Evolutionary conservation across 345 rosid genomes (phyloP), one percentile per base, ranked within the genome.

Genomic region (Euclidium syriacum): DNA sequence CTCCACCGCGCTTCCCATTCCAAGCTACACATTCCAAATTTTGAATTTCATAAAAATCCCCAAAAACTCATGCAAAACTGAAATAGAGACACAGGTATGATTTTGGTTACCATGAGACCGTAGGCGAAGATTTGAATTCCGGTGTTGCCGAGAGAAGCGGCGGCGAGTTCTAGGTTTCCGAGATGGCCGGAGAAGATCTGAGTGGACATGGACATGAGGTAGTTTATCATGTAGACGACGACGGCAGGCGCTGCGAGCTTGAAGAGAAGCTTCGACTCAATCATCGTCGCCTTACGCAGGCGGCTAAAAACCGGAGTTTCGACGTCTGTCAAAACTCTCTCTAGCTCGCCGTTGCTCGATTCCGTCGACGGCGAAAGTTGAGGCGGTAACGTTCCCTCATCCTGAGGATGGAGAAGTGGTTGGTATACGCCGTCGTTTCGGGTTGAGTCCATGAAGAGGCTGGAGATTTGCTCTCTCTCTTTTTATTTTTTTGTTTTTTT

Each of bases 1-100:
- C 71, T 84, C 90, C 58, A 82, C 90, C 7, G 87, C 90, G 47
- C 90, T 84, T 32, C 95, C 90, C 94, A 78, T 81, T 2, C 81
- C 83, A 58, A 74, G 32, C 79, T 81, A 64, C 2, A 1, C 12
- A 43, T 32, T 15, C 9, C 14, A 58, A 60, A 5, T 6, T 34
- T 16, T 16, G 1, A 25, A 25, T 12, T n/a, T 3, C 24, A n/a
- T n/a, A 43, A 43, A 20, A 43, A 18, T 19, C 6, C 8, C 1
- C 3, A 44, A 36, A 38, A 38, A 15, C 2, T 10, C n/a, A 36
- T n/a, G 15, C 41, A 36, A 10, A 36, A 36, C 12, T 3, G 15
- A n/a, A n/a, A 6, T 2, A 25, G 25, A n/a, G n/a, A n/a, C n/a
- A n/a, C n/a, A n/a, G n/a, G n/a, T n/a, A 25, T n/a, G 4, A 2